These are phyloP conservation scores for Lithospermum erythrorhizon DNA, from an alignment of 257 asterid species.

Conservation along the genomic window DNA sequence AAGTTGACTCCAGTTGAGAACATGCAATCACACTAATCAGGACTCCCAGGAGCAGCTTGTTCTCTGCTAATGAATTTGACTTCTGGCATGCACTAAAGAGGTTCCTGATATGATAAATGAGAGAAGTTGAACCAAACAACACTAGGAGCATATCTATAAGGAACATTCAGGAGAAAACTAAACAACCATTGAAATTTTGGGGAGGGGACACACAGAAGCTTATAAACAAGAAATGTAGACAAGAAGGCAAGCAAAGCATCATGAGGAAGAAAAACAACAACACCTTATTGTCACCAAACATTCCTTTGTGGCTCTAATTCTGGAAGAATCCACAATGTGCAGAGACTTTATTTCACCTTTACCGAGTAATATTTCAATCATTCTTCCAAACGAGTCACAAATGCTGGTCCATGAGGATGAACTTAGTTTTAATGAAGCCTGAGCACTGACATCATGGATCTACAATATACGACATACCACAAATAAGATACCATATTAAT, in stretches of 20 bases:
- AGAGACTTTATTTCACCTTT: conserved; percentile 24
- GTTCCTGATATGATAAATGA: conserved; percentile 32
- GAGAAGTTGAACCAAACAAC: not conserved
- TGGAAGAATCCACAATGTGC: conserved; percentile 23
- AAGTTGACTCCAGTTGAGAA: conserved; percentile 32
- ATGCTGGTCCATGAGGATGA: conserved; percentile 43
- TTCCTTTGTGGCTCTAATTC: conserved; percentile 43
- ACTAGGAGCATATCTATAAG: not conserved
- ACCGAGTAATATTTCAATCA: conserved; percentile 33
- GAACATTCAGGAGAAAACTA: not conserved
- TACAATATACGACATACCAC: conserved; percentile 19
- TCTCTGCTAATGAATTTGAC: conserved; percentile 39
- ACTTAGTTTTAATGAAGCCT: conserved; percentile 40
- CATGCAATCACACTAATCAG: conserved; percentile 52
- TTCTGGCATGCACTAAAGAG: conserved; percentile 46
- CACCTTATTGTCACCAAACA: conserved; percentile 60
- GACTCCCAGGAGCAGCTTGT: conserved; percentile 41
- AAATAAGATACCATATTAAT: not conserved
- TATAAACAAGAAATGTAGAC: not conserved
- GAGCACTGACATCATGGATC: conserved; percentile 40
- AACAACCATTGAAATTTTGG: not conserved
- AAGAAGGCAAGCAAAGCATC: conserved; percentile 4
- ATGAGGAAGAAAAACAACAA: not conserved
- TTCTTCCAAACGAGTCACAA: conserved; percentile 38
- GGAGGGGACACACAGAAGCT: too few relatives aligned